Conservation (phyloP, 176 grass and related monocot genomes). For the Puccinellia tenuiflora region DNA sequence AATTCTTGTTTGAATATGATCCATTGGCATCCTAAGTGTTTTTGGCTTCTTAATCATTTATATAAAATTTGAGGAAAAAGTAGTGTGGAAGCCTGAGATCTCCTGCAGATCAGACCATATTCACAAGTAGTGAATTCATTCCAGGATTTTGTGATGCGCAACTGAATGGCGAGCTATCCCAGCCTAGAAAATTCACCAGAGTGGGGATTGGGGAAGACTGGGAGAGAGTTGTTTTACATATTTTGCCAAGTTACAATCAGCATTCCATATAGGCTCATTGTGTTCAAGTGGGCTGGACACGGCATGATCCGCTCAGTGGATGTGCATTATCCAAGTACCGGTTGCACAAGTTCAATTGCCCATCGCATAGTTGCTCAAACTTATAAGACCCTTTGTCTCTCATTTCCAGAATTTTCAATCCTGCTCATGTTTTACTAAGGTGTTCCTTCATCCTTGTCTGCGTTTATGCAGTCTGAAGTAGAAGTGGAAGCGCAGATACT, state of each 20-base stretch:
- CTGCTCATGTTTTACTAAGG: not conserved
- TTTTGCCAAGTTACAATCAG: not conserved
- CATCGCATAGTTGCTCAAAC: not conserved
- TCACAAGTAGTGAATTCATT: not conserved
- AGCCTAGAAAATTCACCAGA: not conserved
- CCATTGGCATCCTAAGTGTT: not conserved
- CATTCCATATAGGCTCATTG: not conserved
- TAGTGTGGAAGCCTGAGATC: not conserved
- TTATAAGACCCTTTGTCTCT: not conserved
- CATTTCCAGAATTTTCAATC: not conserved
- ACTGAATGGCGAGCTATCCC: not conserved
- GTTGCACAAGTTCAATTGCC: not conserved
- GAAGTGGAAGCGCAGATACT: constrained; percentile 33
- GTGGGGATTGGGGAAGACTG: not conserved
- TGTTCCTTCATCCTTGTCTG: not conserved
- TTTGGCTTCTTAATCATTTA: not conserved
- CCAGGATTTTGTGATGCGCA: not conserved
- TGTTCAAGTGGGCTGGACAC: not conserved
- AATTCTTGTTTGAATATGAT: not conserved
- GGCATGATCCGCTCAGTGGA: not conserved
- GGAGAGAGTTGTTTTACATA: not conserved
- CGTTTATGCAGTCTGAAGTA: constrained; percentile 38
- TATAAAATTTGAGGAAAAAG: not conserved
- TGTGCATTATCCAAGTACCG: not conserved
- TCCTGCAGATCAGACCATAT: not conserved